phyloP scores from a whole-genome alignment of 306 rosid genomes.

The Argentina anserina region DNA sequence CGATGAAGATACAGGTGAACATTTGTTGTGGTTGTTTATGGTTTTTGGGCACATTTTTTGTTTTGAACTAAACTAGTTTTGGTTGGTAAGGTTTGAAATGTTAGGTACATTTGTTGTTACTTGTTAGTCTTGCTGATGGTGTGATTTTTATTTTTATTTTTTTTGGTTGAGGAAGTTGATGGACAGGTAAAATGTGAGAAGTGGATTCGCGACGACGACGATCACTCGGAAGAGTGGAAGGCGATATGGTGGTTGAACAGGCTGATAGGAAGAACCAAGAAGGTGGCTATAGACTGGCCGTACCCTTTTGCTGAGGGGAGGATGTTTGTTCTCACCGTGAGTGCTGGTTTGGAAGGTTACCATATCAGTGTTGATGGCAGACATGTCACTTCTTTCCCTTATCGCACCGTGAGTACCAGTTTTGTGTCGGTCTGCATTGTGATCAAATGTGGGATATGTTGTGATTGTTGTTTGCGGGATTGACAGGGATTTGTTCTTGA shows the following conservation, averaged over 20 bases:
- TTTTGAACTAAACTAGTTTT: no score
- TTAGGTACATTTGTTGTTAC: conserved; percentile 1
- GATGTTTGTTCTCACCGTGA: conserved; percentile 76
- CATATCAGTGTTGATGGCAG: conserved; percentile 86
- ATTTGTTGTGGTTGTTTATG: no score
- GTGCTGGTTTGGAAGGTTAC: conserved; percentile 96
- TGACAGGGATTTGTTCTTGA: conserved; percentile 95
- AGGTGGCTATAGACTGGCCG: conserved; percentile 82
- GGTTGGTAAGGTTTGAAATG: not conserved
- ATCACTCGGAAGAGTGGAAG: conserved; percentile 73
- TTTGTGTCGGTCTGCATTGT: conserved; percentile 15
- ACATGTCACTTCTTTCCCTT: conserved; percentile 86
- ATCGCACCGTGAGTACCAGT: conserved; percentile 69
- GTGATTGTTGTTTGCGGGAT: not conserved
- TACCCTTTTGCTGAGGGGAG: conserved; percentile 87
- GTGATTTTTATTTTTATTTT: not conserved
- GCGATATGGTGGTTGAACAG: conserved; percentile 91
- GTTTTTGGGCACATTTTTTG: not conserved
- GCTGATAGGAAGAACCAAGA: conserved; percentile 70
- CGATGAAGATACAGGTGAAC: conserved; percentile 84
- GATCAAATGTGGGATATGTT: conserved; percentile 6
- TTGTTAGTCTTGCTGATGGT: conserved; percentile 34
- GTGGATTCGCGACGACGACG: conserved; percentile 84
- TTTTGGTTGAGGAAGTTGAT: conserved; percentile 59
- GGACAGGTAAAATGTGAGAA: conserved; percentile 93